Base-by-base conservation (phyloP, 1,139 yeast species). In the Groenewaldozyma auringiensis region DNA sequence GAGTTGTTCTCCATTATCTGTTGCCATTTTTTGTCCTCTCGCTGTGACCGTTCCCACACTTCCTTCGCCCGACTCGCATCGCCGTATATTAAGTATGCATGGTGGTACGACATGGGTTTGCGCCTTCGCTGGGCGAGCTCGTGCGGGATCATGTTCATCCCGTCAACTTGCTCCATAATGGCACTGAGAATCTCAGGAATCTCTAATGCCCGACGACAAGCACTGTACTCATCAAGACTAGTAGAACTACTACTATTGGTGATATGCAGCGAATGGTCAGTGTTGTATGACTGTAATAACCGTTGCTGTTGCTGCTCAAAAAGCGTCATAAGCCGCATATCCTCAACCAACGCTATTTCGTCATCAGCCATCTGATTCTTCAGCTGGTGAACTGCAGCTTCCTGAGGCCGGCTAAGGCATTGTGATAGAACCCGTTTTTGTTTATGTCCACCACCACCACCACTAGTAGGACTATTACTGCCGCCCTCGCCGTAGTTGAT, bases 181-280 rank as follows among this genome's bases (percentile, higher is more conserved):
- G 72, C 70, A 52, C 72, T 65, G 17, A 87, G 70, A 47, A 88
- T 81, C 62, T 88, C 96, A 0, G 96, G 95, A 17, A 83, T 79
- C 44, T 71, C 71, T 58, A 87, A 82, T 3, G 87, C 82, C 20
- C 69, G 66, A 47, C 74, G 76, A 27, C 57, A 52, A 2, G 55
- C 47, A 34, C 33, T 21, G 18, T 13, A 35, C 25, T 18, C 20
- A 35, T 35, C 8, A n/a, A 20, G 8, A 11, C 8, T 32, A 16
- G 36, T 16, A 32, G 6, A 4, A 13, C 6, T 32, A 16, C 18
- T 11, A 32, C 18, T 16, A 32, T 32, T 32, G 6, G 36, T 32
- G 6, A 6, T 13, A 14, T 6, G 13, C 11, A 25, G 11, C 6
- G 9, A 25, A 11, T 11, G 9, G 11, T 25, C 11, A 6, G 29